These are phyloP conservation scores for Pisolithus sp. DNA, from an alignment of 768 basidiomycete species.

Conservation along the genomic window DNA sequence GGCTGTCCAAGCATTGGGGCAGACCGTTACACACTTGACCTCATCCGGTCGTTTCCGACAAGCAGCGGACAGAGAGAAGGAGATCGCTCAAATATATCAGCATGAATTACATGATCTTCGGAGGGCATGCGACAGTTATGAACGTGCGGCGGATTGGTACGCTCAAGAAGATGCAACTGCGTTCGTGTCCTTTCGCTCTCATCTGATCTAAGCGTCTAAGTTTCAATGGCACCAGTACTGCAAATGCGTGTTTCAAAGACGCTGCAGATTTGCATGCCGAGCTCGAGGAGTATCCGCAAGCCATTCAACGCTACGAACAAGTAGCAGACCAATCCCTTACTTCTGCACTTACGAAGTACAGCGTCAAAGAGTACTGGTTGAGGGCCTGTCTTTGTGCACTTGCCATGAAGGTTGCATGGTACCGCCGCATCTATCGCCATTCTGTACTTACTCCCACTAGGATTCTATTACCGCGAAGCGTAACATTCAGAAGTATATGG, in stretches of 20 bases:
- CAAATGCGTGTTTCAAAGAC: slow-evolving; percentile 92
- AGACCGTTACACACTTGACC: slow-evolving; percentile 80
- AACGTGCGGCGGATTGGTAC: slow-evolving; percentile 94
- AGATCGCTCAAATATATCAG: slow-evolving; percentile 92
- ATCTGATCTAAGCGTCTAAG: not conserved
- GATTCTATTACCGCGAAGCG: slow-evolving; percentile 80
- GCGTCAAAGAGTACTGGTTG: slow-evolving; percentile 97
- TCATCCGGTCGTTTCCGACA: slow-evolving; percentile 88
- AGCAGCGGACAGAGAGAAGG: slow-evolving; percentile 96
- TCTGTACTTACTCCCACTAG: slow-evolving; percentile 36
- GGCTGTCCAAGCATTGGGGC: slow-evolving; percentile 79
- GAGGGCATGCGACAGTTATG: slow-evolving; percentile 87
- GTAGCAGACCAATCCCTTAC: slow-evolving; percentile 80
- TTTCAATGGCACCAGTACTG: slow-evolving; percentile 55
- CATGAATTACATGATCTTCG: slow-evolving; percentile 73
- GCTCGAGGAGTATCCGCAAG: slow-evolving; percentile 75
- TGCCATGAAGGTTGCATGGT: slow-evolving; percentile 62
- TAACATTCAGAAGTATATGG: slow-evolving; percentile 68
- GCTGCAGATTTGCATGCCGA: slow-evolving; percentile 94
- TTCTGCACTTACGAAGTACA: slow-evolving; percentile 91
- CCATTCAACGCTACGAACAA: slow-evolving; percentile 84
- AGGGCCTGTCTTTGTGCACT: slow-evolving; percentile 80
- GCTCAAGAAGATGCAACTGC: slow-evolving; percentile 94
- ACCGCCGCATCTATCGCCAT: not conserved
- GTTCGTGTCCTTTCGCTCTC: slow-evolving; percentile 43